Base-by-base conservation (phyloP, 2,329 filamentous ascomycete genomes). In the Fusarium staphyleae region DNA sequence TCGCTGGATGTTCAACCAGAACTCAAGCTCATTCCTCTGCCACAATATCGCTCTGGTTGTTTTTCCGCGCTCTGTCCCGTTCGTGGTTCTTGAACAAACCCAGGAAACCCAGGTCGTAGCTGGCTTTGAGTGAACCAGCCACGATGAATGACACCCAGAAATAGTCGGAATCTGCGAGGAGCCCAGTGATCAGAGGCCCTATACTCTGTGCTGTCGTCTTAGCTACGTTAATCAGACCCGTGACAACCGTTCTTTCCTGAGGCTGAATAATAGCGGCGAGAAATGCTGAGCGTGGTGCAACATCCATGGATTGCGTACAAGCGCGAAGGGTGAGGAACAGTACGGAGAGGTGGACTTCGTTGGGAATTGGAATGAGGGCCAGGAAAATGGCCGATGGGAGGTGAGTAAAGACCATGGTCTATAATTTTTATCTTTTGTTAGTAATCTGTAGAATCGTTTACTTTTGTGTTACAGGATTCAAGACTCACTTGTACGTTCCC, bases 401-500 rank as follows among this genome's bases (percentile, higher is more conserved):
- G 62, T 91, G 87, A 0, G 87, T 90, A 66, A 89, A 88, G 8
- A 89, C 87, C 88, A 91, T 91, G 1, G 87, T 90, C 77, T 85
- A 55, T 1, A 13, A n/a, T n/a, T n/a, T n/a, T n/a, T 14, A 4
- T 4, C 0, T n/a, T 7, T 3, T 14, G 22, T 48, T 5, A 50
- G 35, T 53, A 45, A 18, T 28, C 3, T 11, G 12, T 10, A 29
- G 28, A 13, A 11, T 12, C n/a, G 22, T 3, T 11, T 5, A n/a
- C 12, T 10, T 12, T 13, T 16, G 15, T 55, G 52, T 18, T 57
- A 62, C 57, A 2, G 11, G 3, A 6, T 5, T 2, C 3, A 7
- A 56, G 63, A 16, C 85, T 76, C 52, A 87, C 83, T 60, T 86
- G 86, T 36, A 90, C 81, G 29, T 91, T 83, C 5, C 83, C 83